Evolutionary conservation across 495 filamentous ascomycete genomes (phyloP).

Genomic region (Penicilliopsis zonata): DNA sequence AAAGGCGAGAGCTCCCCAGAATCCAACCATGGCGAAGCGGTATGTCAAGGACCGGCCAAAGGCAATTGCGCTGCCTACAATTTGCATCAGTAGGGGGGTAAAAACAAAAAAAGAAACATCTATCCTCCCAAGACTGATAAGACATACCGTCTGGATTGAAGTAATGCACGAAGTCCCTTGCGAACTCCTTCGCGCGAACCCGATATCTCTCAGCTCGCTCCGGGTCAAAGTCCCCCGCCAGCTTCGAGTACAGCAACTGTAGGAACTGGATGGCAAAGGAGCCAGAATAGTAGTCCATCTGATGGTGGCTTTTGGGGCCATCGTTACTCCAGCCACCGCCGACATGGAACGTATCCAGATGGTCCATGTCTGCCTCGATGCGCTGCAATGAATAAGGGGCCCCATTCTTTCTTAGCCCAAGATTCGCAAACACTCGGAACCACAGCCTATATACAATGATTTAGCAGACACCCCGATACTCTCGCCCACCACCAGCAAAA

Average conservation of each 20-base stretch:
- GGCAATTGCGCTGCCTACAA: constrained; percentile 42
- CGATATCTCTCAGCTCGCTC: constrained; percentile 57
- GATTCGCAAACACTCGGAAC: constrained; percentile 75
- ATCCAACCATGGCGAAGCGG: constrained; percentile 69
- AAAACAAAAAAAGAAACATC: too few relatives aligned
- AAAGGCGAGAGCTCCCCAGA: constrained; percentile 69
- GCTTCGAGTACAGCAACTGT: constrained; percentile 63
- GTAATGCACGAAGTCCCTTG: constrained; percentile 62
- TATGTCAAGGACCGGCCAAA: constrained; percentile 70
- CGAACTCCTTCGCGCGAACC: constrained; percentile 49
- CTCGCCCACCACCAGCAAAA: not conserved
- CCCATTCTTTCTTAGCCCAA: constrained; percentile 60
- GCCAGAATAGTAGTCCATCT: constrained; percentile 77
- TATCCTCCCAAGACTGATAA: not conserved
- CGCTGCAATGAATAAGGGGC: constrained; percentile 52
- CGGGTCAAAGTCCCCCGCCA: constrained; percentile 57
- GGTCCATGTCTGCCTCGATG: constrained; percentile 60
- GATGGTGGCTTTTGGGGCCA: constrained; percentile 61
- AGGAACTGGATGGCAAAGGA: constrained; percentile 71
- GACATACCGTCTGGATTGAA: constrained; percentile 48
- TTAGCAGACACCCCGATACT: not conserved
- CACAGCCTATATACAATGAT: constrained; percentile 33
- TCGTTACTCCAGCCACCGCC: constrained; percentile 74
- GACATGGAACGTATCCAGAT: constrained; percentile 68
- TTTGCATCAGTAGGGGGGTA: constrained; percentile 2